phyloP scores from a whole-genome alignment of 306 rosid genomes.

The Fragaria vesca region DNA sequence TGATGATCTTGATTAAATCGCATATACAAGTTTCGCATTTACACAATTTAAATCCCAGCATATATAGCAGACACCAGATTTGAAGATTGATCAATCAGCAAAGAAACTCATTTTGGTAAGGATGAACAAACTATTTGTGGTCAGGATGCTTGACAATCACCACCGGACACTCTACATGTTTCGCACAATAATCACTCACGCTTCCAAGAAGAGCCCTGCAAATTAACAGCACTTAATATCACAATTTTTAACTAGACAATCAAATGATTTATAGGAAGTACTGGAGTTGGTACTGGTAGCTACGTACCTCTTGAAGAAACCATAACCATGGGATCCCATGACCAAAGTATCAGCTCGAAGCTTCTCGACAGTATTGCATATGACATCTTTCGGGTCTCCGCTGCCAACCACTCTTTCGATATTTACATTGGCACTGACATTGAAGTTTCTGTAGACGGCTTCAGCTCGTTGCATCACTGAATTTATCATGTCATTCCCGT shows the following conservation, averaged over 20 bases:
- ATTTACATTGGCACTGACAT: constrained; percentile 41
- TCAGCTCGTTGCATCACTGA: constrained; percentile 80
- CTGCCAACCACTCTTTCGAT: constrained; percentile 54
- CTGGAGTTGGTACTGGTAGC: neutral
- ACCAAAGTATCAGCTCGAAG: constrained; percentile 67
- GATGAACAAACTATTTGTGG: neutral
- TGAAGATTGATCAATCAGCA: constrained; percentile 23
- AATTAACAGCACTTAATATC: neutral
- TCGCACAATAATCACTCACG: constrained; percentile 64
- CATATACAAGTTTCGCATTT: neutral
- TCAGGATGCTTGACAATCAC: constrained; percentile 64
- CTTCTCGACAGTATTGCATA: constrained; percentile 57
- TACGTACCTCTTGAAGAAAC: constrained; percentile 75
- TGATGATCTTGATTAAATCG: neutral
- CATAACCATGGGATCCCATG: constrained; percentile 82
- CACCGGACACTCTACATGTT: constrained; percentile 73
- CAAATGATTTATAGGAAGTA: neutral
- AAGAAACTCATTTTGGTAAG: neutral
- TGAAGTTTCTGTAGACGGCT: constrained; percentile 43
- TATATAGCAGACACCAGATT: neutral
- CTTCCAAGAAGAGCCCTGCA: constrained; percentile 80
- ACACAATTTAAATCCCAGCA: neutral
- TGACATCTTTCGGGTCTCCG: constrained; percentile 74
- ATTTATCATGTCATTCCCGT: constrained; percentile 43
- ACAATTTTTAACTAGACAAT: neutral